These are phyloP conservation scores for Phylloporus sp. DNA, from an alignment of 1,284 basidiomycete genomes.

Conservation along the genomic window DNA sequence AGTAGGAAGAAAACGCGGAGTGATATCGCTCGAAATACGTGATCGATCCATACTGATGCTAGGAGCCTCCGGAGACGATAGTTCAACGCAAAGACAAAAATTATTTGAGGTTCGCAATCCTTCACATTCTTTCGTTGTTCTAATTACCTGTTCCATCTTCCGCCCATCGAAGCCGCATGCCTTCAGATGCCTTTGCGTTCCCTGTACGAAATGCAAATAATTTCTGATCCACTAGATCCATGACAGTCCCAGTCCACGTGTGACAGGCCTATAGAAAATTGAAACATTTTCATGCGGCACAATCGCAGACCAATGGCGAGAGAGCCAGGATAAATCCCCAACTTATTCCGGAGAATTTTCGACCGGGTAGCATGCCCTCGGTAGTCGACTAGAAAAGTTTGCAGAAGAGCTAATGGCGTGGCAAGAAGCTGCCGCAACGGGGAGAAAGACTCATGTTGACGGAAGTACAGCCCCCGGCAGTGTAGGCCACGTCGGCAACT, in stretches of 20 bases:
- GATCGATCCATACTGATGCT: slow-evolving; percentile 20
- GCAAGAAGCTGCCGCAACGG: slow-evolving; percentile 4
- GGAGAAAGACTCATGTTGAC: slow-evolving; percentile 6
- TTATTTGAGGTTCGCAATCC: slow-evolving; percentile 6
- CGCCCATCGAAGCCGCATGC: slow-evolving; percentile 6
- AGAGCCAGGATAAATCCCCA: not conserved
- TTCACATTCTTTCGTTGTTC: not conserved
- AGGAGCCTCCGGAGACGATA: slow-evolving; percentile 15
- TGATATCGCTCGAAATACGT: slow-evolving; percentile 17
- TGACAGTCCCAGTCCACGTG: slow-evolving; percentile 21
- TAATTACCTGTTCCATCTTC: not conserved
- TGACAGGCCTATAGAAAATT: slow-evolving; percentile 16
- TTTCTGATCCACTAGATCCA: slow-evolving; percentile 16
- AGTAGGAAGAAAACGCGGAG: not conserved
- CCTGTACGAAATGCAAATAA: slow-evolving; percentile 14
- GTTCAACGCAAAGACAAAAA: not conserved
- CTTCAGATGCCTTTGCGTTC: slow-evolving; percentile 22
- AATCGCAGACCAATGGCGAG: not conserved
- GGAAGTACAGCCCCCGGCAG: too few species aligned
- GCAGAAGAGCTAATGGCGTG: slow-evolving; percentile 1
- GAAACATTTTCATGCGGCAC: slow-evolving; percentile 11
- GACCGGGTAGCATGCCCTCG: slow-evolving; percentile 11
- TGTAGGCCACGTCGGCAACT: too few species aligned
- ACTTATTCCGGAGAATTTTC: slow-evolving; percentile 12
- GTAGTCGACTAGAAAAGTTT: slow-evolving; percentile 9